Evolutionary conservation across 352 stramenopile genomes (phyloP).

Genomic region (Phytophthora fragariaefolia): DNA sequence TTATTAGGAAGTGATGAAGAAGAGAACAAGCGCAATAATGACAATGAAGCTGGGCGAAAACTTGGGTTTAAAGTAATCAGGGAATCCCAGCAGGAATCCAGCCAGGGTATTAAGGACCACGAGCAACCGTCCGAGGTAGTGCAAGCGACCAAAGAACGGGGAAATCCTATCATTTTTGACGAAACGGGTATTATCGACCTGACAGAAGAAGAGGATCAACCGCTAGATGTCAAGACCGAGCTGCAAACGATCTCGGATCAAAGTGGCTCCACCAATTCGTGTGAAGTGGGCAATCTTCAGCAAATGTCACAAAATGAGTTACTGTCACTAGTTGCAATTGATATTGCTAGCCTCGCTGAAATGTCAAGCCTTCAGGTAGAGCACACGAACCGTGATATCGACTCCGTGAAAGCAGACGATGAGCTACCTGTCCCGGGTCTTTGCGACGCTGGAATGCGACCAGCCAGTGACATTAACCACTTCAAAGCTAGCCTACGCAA

Average conservation of each 20-base stretch:
- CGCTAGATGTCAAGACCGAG: no score
- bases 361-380: neutral
- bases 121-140: neutral
- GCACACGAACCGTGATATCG: neutral
- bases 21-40: neutral
- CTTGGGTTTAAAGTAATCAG: neutral
- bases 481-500: conserved; percentile 66
- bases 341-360: neutral
- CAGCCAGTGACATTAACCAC: conserved; percentile 50
- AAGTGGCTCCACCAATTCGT: no score
- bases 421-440: conserved; percentile 46
- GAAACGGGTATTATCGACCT: no score
- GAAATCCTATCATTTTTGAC: no score
- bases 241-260: no score
- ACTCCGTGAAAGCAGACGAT: neutral
- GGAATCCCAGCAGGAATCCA: no score
- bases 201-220: no score
- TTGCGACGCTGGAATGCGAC: conserved; percentile 61
- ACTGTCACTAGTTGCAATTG: no score
- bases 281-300: no score
- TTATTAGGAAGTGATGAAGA: neutral
- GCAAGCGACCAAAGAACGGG: no score
- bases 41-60: neutral
- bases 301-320: no score
- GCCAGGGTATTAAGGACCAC: no score